Percentiles rank a stretch among this genome's conserved stretches.
phyloP scores from a whole-genome alignment of 805 yeast species.

The Clavispora asparagi region DNA sequence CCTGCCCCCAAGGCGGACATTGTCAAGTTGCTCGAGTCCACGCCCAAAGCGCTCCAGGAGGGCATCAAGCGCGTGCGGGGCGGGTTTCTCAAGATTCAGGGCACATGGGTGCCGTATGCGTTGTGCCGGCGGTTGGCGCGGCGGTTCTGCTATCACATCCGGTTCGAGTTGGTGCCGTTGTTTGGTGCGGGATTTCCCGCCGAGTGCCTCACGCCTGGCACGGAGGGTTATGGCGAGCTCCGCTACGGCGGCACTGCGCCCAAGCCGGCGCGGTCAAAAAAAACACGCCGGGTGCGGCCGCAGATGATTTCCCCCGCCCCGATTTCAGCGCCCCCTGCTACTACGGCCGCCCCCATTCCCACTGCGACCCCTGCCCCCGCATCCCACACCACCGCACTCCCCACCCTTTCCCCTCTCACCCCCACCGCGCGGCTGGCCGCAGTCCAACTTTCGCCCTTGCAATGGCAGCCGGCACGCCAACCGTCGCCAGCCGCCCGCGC shows the following conservation, averaged over 20 bases:
- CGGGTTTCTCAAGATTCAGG: conserved; percentile 87
- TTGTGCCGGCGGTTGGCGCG: conserved; percentile 64
- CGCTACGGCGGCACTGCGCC: conserved; percentile 28
- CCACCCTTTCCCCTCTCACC: neutral
- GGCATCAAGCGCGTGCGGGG: conserved; percentile 76
- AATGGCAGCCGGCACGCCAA: neutral
- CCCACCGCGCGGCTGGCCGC: neutral
- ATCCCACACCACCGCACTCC: neutral
- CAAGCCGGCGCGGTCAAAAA: neutral
- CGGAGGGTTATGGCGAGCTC: conserved; percentile 62
- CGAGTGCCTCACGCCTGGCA: conserved; percentile 53
- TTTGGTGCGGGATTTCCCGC: conserved; percentile 70
- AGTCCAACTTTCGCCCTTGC: neutral
- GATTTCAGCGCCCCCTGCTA: too few relatives aligned
- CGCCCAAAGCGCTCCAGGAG: conserved; percentile 56
- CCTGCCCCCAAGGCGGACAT: conserved; percentile 62
- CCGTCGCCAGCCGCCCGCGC: neutral
- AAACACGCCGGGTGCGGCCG: neutral
- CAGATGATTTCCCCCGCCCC: too few relatives aligned
- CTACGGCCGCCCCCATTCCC: too few relatives aligned
- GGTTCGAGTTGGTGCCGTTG: conserved; percentile 71
- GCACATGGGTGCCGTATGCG: conserved; percentile 82
- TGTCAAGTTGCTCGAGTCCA: conserved; percentile 59
- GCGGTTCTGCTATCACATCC: conserved; percentile 70
- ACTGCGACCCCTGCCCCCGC: neutral